These are phyloP conservation scores for Amanita thiersii DNA, from an alignment of 768 basidiomycete genomes.

Conservation along the genomic window DNA sequence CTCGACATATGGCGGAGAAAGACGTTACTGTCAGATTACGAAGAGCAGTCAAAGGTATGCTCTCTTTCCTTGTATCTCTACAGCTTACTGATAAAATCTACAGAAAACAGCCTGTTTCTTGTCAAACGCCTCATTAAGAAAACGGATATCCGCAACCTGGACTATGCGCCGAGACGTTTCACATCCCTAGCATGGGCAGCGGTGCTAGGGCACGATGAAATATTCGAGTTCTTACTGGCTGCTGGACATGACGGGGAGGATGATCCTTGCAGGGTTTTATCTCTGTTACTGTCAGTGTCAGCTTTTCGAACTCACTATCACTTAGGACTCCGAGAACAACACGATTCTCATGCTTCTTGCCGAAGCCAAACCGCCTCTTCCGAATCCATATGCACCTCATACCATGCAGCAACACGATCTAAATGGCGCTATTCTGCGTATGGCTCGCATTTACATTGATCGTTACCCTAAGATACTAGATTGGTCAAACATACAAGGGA, in stretches of 20 bases:
- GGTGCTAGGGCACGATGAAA: conserved; percentile 81
- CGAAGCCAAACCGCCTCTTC: conserved; percentile 54
- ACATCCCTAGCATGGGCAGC: conserved; percentile 93
- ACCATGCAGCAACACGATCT: conserved; percentile 46
- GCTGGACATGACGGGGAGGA: conserved; percentile 89
- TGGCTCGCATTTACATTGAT: conserved; percentile 83
- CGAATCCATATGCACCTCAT: conserved; percentile 36
- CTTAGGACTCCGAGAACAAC: conserved; percentile 85
- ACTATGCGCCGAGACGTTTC: conserved; percentile 63
- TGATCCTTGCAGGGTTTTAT: conserved; percentile 73
- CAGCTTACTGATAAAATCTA: conserved; percentile 12
- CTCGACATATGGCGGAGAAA: conserved; percentile 66
- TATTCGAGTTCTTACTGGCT: conserved; percentile 82
- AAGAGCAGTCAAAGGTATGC: conserved; percentile 70
- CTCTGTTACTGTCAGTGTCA: conserved; percentile 4
- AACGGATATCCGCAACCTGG: conserved; percentile 88
- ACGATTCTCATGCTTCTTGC: conserved; percentile 93
- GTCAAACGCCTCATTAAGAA: conserved; percentile 82
- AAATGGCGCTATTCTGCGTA: conserved; percentile 68
- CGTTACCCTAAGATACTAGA: conserved; percentile 83
- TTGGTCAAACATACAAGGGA: conserved; percentile 88
- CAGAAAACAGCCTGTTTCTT: conserved; percentile 93
- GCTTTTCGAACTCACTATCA: conserved; percentile 4
- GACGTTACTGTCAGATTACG: conserved; percentile 68
- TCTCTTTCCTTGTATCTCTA: neutral